Evolutionary conservation across 2,329 filamentous ascomycete genomes (phyloP).

Genomic region (Ascochyta viciae-villosae): DNA sequence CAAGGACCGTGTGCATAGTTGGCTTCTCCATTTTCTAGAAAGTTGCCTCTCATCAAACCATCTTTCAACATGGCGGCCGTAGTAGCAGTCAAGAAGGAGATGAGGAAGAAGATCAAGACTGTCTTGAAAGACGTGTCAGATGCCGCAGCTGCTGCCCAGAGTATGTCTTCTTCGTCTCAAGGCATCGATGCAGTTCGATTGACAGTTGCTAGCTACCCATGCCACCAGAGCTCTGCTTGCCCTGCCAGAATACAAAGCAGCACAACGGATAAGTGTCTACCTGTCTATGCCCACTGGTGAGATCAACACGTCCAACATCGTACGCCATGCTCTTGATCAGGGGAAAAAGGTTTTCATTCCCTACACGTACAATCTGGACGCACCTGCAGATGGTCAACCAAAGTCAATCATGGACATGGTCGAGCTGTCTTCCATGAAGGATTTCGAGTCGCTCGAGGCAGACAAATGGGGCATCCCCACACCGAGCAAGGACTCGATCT

Average conservation of each 20-base stretch:
- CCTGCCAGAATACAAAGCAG: slow-evolving; percentile 76
- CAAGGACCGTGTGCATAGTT: not conserved
- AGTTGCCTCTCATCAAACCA: slow-evolving; percentile 11
- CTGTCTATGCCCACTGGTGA: slow-evolving; percentile 91
- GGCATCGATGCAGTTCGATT: slow-evolving; percentile 7
- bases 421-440: slow-evolving; percentile 71
- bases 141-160: slow-evolving; percentile 72
- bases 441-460: slow-evolving; percentile 77
- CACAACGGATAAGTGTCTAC: slow-evolving; percentile 81
- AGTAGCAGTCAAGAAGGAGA: slow-evolving; percentile 74
- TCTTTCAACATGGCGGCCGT: slow-evolving; percentile 57
- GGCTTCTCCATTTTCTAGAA: slow-evolving; percentile 15
- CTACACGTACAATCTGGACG: slow-evolving; percentile 74
- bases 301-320: slow-evolving; percentile 82
- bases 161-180: slow-evolving; percentile 57
- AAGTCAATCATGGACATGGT: slow-evolving; percentile 95
- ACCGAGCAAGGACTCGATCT: slow-evolving; percentile 70
- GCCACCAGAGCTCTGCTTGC: slow-evolving; percentile 70
- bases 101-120: slow-evolving; percentile 74
- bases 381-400: slow-evolving; percentile 52
- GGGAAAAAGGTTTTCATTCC: slow-evolving; percentile 93
- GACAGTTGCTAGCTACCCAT: slow-evolving; percentile 61
- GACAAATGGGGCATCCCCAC: slow-evolving; percentile 98
- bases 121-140: slow-evolving; percentile 66
- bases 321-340: slow-evolving; percentile 75